Conservation (phyloP, 2,329 filamentous ascomycete species). For the Fusarium sublunatum region DNA sequence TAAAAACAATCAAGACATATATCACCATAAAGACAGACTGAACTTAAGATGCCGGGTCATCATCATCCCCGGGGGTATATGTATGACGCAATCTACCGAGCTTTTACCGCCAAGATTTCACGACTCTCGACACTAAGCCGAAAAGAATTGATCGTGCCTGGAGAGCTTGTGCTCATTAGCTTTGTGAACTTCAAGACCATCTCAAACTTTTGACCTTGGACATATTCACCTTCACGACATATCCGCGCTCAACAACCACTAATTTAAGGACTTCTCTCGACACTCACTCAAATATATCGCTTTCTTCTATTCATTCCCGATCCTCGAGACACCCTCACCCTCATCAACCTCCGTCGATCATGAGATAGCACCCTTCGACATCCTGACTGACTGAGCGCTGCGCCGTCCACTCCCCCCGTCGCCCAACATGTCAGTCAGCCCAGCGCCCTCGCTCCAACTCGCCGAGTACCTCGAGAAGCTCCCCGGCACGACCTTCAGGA, state of each 20-base stretch:
- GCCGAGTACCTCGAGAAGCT: conserved; percentile 95
- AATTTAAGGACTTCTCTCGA: rapidly evolving
- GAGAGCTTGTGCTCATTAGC: conserved; percentile 31
- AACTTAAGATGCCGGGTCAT: no score
- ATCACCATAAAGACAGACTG: no score
- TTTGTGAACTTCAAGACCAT: conserved; percentile 10
- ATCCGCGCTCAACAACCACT: neutral
- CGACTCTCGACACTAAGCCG: conserved; percentile 11
- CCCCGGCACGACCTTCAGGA: conserved; percentile 87
- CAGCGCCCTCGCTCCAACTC: conserved; percentile 65
- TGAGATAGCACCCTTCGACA: conserved; percentile 38
- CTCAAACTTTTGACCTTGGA: neutral
- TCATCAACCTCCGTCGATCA: conserved; percentile 31
- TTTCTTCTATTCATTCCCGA: neutral
- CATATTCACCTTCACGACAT: rapidly evolving
- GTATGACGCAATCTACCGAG: conserved; percentile 33
- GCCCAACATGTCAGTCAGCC: conserved; percentile 60
- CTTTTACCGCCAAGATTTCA: conserved; percentile 17
- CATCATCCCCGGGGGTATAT: neutral
- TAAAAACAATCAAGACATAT: no score
- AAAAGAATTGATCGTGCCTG: conserved; percentile 27
- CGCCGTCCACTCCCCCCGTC: conserved; percentile 25
- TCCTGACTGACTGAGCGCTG: conserved; percentile 46
- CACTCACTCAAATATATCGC: rapidly evolving
- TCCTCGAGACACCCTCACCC: neutral